Percentiles rank a stretch among this genome's conserved stretches.
Conservation (phyloP, 2,329 filamentous ascomycete species). For the Aspergillus novoparasiticus region DNA sequence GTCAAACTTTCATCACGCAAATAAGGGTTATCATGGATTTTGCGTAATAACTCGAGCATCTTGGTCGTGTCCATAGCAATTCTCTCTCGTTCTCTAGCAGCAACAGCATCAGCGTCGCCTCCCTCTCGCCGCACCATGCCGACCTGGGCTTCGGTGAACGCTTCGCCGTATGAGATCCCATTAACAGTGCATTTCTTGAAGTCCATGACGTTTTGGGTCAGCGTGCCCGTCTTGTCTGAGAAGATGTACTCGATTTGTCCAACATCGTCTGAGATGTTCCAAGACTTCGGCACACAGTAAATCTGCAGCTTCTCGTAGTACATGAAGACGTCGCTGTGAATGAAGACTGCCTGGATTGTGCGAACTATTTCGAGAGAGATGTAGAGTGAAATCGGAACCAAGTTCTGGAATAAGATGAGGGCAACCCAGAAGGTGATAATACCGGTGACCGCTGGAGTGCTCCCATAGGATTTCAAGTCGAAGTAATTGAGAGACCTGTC, state of each 20-base stretch:
- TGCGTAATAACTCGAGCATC: conserved; percentile 72
- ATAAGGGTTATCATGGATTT: conserved; percentile 85
- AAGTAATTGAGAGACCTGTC: conserved; percentile 79
- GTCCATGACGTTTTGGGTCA: conserved; percentile 95
- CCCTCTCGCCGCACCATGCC: conserved; percentile 94
- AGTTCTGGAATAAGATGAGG: conserved; percentile 94
- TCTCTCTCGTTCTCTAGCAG: conserved; percentile 69
- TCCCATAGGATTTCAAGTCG: conserved; percentile 81
- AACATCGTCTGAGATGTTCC: conserved; percentile 98
- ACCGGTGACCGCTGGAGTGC: conserved; percentile 74
- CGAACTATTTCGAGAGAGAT: conserved; percentile 96
- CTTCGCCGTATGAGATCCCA: conserved; percentile 93
- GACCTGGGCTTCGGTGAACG: conserved; percentile 94
- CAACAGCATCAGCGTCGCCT: conserved; percentile 81
- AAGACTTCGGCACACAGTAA: conserved; percentile 94
- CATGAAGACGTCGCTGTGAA: conserved; percentile 95
- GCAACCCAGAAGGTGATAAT: conserved; percentile 97
- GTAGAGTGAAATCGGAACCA: conserved; percentile 97
- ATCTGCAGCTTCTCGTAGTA: conserved; percentile 95
- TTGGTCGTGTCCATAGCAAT: conserved; percentile 76
- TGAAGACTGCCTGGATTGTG: conserved; percentile 91
- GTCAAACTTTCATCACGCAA: conserved; percentile 87
- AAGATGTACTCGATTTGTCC: conserved; percentile 99
- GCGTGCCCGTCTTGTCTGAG: conserved; percentile 87
- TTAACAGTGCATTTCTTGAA: conserved; percentile 99